Percentiles rank a stretch among this genome's conserved stretches.
These are phyloP conservation scores for Iberis pinnata DNA, from an alignment of 345 rosid genomes.

Conservation along the genomic window DNA sequence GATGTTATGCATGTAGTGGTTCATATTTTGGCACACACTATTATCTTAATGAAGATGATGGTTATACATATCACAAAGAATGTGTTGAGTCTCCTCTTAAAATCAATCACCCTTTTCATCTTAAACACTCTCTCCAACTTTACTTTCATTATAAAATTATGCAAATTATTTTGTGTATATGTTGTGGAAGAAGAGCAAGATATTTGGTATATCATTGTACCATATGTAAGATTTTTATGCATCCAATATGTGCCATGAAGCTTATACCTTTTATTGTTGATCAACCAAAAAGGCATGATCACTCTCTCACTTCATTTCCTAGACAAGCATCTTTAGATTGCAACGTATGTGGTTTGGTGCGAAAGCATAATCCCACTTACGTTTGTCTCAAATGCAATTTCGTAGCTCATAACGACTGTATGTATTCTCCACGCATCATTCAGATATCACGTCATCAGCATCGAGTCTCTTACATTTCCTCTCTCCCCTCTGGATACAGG, in stretches of 20 bases:
- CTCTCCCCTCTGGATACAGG: no score
- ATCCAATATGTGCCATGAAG: neutral
- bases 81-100: conserved; percentile 1
- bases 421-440: conserved; percentile 5
- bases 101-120: conserved; percentile 9
- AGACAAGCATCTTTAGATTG: neutral
- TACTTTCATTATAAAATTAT: neutral
- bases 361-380: neutral
- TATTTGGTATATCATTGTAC: neutral
- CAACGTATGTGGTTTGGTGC: conserved; percentile 6
- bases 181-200: neutral
- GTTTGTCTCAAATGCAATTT: conserved; percentile 2
- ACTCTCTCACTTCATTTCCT: neutral
- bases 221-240: neutral
- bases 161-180: neutral
- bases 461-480: neutral
- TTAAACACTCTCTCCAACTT: neutral
- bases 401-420: neutral
- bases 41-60: neutral
- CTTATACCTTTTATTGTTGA: neutral
- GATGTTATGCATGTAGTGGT: neutral
- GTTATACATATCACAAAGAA: neutral
- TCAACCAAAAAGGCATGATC: neutral
- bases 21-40: neutral
- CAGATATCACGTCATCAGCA: conserved; percentile 10